Evolutionary conservation across 768 basidiomycete genomes (phyloP), one percentile per base, ranked within the genome.

Genomic region (Myochromella boudieri): DNA sequence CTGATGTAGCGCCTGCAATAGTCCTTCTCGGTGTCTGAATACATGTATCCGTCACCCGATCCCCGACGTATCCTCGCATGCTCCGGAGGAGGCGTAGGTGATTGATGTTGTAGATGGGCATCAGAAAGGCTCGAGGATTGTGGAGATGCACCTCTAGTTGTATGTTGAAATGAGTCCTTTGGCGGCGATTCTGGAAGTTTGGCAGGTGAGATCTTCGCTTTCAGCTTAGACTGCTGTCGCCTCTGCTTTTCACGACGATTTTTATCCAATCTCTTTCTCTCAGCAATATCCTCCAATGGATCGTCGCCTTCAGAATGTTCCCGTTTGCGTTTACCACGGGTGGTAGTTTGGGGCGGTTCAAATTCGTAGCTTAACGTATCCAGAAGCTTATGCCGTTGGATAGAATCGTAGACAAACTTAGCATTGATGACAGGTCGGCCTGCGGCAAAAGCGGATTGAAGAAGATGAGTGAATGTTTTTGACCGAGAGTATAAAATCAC

Each of bases 401-500:
- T 54, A 45, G 74, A 85, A 43, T 82, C 82, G 17, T 67, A 52
- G 20, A 86, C 68, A 54, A 84, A 86, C 10, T 71, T 60, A 2
- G 75, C 66, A 17, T 66, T 69, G n/a, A 88, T 69, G 4, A 81
- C 76, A 7, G 68, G 68, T 49, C 72, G 78, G 9, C 67, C 65
- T 17, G 65, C 60, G 11, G 63, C 56, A 5, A 60, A 26, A 5
- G 74, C 67, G 4, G 68, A 61, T 15, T 59, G 41, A 3, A 71
- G 54, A 6, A 82, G 69, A n/a, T 70, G 72, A 17, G 67, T 67
- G 48, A 78, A 85, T 6, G 71, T 72, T 53, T 72, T 74, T 14
- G 78, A 76, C 20, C 72, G 71, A 15, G 73, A 60, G 40, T 75
- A 76, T 29, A 89, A 66, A 27, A 91, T 72, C 10, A 76, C 71